Conservation (phyloP, 1,284 basidiomycete genomes). For the Trametes hirsuta region DNA sequence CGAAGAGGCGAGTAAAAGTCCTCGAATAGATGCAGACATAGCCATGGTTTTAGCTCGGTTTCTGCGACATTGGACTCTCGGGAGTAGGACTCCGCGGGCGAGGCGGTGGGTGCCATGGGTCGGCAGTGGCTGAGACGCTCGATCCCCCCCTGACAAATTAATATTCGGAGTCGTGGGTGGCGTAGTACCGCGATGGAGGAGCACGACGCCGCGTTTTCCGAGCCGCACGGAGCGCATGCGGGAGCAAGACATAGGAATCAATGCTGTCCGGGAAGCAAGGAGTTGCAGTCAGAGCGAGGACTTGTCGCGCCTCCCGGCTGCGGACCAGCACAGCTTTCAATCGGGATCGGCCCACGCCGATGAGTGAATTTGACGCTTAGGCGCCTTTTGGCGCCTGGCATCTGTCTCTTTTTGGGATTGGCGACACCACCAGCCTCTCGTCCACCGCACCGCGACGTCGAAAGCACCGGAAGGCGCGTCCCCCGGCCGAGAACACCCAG, state of each 20-base stretch:
- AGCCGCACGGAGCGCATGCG: background rate
- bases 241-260: background rate
- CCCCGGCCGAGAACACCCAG: background rate
- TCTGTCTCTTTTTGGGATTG: background rate
- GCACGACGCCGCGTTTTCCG: background rate
- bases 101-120: too few species aligned
- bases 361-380: constrained; percentile 7
- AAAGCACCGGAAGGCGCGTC: constrained; percentile 6
- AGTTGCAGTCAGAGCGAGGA: constrained; percentile 7
- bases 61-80: too few species aligned
- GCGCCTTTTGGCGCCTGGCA: constrained; percentile 6
- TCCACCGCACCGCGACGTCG: background rate
- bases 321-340: constrained; percentile 6
- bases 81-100: too few species aligned
- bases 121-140: too few species aligned
- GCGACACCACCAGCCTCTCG: background rate
- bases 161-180: too few species aligned
- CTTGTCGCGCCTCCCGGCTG: background rate
- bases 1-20: too few species aligned
- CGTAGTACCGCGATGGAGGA: too few species aligned
- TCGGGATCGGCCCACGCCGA: constrained; percentile 1
- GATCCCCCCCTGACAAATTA: too few species aligned
- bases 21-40: too few species aligned
- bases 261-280: constrained; percentile 14
- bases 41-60: too few species aligned